phyloP scores from a whole-genome alignment of 2,329 filamentous ascomycete genomes.

The Scleromitrula shiraiana region DNA sequence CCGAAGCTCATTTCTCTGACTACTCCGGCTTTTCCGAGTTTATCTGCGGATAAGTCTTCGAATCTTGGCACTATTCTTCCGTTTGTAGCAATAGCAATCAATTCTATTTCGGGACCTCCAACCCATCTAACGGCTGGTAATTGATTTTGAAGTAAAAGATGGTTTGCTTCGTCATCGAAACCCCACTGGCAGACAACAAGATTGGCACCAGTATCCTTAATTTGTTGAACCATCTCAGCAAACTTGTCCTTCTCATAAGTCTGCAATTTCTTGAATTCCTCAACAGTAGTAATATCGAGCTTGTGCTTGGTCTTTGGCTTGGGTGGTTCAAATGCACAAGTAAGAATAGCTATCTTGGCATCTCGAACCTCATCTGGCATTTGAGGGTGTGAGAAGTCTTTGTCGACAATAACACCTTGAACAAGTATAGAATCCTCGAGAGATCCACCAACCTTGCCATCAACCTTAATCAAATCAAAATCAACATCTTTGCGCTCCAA shows the following conservation, averaged over 20 bases:
- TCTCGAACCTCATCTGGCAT: constrained; percentile 95
- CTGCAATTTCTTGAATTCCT: constrained; percentile 97
- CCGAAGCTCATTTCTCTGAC: constrained; percentile 95
- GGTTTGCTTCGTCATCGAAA: constrained; percentile 98
- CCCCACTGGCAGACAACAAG: constrained; percentile 99
- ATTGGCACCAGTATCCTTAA: constrained; percentile 96
- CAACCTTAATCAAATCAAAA: constrained; percentile 98
- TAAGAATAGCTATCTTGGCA: constrained; percentile 95
- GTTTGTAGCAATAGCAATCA: constrained; percentile 98
- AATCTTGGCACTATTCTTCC: constrained; percentile 96
- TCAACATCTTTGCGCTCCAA: constrained; percentile 95
- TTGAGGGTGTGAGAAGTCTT: constrained; percentile 98
- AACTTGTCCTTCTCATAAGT: constrained; percentile 96
- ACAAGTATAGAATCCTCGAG: constrained; percentile 91
- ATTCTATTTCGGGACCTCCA: constrained; percentile 92
- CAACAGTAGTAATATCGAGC: constrained; percentile 91
- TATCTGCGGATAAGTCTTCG: constrained; percentile 84
- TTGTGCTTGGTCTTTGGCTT: constrained; percentile 99
- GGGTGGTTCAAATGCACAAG: constrained; percentile 95
- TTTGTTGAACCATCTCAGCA: constrained; percentile 95
- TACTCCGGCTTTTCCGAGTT: constrained; percentile 82
- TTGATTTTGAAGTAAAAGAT: constrained; percentile 90
- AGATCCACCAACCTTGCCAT: constrained; percentile 91
- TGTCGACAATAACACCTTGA: constrained; percentile 97
- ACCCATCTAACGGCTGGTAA: constrained; percentile 97